phyloP scores from a whole-genome alignment of 108 stramenopile species.

The Thalassiosira profunda region DNA sequence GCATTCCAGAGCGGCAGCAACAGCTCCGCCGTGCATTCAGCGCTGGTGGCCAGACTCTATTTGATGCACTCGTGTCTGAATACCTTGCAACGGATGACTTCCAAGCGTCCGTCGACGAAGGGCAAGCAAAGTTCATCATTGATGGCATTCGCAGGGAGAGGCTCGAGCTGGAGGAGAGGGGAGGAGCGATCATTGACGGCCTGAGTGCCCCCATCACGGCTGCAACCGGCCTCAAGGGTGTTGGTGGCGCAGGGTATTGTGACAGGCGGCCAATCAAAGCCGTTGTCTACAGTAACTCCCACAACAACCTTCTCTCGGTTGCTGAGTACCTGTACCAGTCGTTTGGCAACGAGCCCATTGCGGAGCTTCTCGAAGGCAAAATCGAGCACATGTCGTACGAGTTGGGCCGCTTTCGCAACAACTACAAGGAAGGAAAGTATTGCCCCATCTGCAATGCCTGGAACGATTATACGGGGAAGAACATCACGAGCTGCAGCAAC shows the following conservation, averaged over 20 bases:
- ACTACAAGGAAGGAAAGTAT: slow-evolving; percentile 30
- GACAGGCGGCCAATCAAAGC: slow-evolving; percentile 61
- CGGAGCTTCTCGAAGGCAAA: slow-evolving; percentile 45
- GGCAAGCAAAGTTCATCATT: slow-evolving; percentile 39
- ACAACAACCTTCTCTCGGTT: slow-evolving; percentile 42
- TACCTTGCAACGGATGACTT: slow-evolving; percentile 37
- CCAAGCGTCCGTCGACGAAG: slow-evolving; percentile 52
- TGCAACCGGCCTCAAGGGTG: slow-evolving; percentile 9
- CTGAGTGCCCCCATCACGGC: slow-evolving; percentile 33
- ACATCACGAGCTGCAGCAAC: slow-evolving; percentile 17
- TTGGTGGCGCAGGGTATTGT: no score
- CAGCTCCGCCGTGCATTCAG: slow-evolving; percentile 1
- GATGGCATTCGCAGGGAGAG: slow-evolving; percentile 24
- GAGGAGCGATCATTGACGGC: slow-evolving; percentile 22
- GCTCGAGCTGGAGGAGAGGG: slow-evolving; percentile 12
- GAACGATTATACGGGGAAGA: slow-evolving; percentile 35
- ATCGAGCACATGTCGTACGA: slow-evolving; percentile 51
- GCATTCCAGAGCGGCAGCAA: background rate
- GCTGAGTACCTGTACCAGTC: slow-evolving; percentile 45
- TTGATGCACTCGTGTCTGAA: slow-evolving; percentile 23
- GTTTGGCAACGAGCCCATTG: slow-evolving; percentile 45
- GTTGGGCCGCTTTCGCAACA: slow-evolving; percentile 52
- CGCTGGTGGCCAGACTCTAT: slow-evolving; percentile 8
- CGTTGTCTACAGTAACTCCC: slow-evolving; percentile 55
- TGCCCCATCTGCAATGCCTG: slow-evolving; percentile 54